These are phyloP conservation scores for Ceratobasidium sp. DNA, from an alignment of 1,284 basidiomycete genomes.

Conservation along the genomic window DNA sequence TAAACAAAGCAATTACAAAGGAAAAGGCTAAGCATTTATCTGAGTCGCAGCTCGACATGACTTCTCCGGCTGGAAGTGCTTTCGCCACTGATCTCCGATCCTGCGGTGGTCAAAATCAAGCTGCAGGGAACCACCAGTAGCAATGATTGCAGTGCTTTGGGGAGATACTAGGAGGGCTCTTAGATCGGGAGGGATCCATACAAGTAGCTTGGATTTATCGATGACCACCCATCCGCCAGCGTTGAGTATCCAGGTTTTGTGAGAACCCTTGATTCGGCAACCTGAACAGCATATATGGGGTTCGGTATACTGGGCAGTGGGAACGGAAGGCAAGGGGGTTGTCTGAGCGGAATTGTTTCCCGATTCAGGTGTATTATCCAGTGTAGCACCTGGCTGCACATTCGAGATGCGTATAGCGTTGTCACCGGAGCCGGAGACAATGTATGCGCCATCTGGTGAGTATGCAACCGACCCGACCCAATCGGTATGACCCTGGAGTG, in stretches of 20 bases:
- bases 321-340: neutral
- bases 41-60: no score
- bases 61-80: no score
- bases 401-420: constrained; percentile 26
- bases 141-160: neutral
- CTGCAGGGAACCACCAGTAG: neutral
- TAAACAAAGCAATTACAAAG: no score
- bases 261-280: neutral
- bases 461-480: no score
- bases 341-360: no score
- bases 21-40: no score
- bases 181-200: constrained; percentile 17
- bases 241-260: constrained; percentile 1
- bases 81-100: neutral
- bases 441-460: no score
- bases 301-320: neutral
- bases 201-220: no score
- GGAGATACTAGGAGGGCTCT: neutral
- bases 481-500: no score
- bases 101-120: neutral
- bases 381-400: neutral
- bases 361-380: neutral
- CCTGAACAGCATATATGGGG: neutral
- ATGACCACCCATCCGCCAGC: neutral
- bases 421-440: constrained; percentile 18